Evolutionary conservation across 352 stramenopile species (phyloP).

Genomic region (Pythium scleroteichum): DNA sequence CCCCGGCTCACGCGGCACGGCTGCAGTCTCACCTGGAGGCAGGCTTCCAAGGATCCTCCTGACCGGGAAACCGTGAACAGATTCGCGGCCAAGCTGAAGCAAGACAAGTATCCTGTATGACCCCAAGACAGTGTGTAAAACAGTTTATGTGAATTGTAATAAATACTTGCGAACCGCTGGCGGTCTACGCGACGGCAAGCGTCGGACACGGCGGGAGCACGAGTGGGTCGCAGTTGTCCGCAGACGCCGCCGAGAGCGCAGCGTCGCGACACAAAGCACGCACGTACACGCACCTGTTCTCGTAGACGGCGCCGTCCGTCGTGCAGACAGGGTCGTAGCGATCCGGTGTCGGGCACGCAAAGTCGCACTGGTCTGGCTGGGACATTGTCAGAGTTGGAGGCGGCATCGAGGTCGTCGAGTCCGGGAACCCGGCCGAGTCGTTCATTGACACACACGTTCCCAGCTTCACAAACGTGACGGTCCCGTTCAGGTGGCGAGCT

Average conservation of each 20-base stretch:
- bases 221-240: slow-evolving; percentile 7
- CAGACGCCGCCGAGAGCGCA: neutral
- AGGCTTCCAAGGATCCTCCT: too few species aligned
- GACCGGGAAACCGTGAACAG: too few species aligned
- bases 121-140: too few species aligned
- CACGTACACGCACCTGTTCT: slow-evolving; percentile 33
- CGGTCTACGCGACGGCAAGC: too few species aligned
- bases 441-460: neutral
- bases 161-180: too few species aligned
- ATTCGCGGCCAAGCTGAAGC: too few species aligned
- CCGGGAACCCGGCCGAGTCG: neutral
- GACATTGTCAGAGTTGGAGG: neutral
- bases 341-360: slow-evolving; percentile 5
- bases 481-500: neutral
- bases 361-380: slow-evolving; percentile 4
- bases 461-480: neutral
- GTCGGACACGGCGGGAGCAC: neutral
- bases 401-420: neutral
- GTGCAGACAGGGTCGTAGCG: slow-evolving; percentile 35
- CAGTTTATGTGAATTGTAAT: too few species aligned
- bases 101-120: too few species aligned
- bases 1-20: too few species aligned
- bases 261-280: slow-evolving; percentile 6
- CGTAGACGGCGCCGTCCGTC: slow-evolving; percentile 34
- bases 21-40: too few species aligned